A percentile compares a stretch with the other conserved stretches of the same genome.
These are phyloP conservation scores for Mediolabrus comicus DNA, from an alignment of 108 stramenopile species.

Conservation along the genomic window DNA sequence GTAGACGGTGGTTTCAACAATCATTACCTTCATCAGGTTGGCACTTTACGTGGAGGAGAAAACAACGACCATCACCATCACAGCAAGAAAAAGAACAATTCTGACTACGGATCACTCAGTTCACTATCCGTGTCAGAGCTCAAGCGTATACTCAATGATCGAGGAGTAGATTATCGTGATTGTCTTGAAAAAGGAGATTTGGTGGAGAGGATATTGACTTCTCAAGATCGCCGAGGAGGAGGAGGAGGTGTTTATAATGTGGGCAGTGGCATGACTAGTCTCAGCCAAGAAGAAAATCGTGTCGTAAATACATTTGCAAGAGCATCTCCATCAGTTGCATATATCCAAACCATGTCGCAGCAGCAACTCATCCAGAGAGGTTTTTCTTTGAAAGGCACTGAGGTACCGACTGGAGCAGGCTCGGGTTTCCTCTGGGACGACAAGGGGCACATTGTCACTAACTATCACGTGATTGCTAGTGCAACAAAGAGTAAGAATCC, in stretches of 20 bases:
- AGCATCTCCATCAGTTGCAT: slow-evolving; percentile 63
- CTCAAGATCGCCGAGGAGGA: neutral
- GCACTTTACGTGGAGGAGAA: no score
- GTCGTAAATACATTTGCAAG: slow-evolving; percentile 53
- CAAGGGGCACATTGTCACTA: slow-evolving; percentile 86
- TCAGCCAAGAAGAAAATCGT: slow-evolving; percentile 49
- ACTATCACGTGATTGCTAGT: slow-evolving; percentile 85
- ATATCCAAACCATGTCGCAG: slow-evolving; percentile 51
- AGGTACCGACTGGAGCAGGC: slow-evolving; percentile 63
- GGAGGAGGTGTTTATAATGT: neutral
- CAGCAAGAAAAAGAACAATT: no score
- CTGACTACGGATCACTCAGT: slow-evolving; percentile 1
- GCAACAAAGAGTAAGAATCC: slow-evolving; percentile 45
- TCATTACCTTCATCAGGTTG: no score
- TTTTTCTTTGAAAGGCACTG: slow-evolving; percentile 29
- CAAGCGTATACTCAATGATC: slow-evolving; percentile 64
- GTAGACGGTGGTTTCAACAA: no score
- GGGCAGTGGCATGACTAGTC: no score
- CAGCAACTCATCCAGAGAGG: neutral
- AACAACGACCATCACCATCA: no score
- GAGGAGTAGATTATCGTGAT: slow-evolving; percentile 76
- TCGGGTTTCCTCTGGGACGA: slow-evolving; percentile 74
- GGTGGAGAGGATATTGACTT: slow-evolving; percentile 46
- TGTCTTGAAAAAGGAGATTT: slow-evolving; percentile 74
- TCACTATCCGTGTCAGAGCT: slow-evolving; percentile 64